These are phyloP conservation scores for Hygrophila difformis DNA, from an alignment of 257 asterid genomes.

Conservation along the genomic window DNA sequence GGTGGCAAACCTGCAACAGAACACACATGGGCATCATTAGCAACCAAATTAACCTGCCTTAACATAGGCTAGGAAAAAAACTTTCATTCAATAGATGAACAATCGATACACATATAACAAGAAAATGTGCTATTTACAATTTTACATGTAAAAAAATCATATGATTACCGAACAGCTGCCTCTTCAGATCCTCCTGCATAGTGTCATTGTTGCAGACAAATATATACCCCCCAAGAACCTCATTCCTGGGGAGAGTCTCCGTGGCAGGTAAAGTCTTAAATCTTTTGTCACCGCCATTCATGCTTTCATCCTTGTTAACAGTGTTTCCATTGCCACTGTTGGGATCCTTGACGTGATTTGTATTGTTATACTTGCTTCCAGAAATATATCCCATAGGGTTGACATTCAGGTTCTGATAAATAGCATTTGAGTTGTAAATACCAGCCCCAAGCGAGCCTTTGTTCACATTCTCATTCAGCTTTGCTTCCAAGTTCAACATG, in stretches of 20 bases:
- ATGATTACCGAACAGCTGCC: constrained; percentile 76
- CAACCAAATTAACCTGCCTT: too few relatives aligned
- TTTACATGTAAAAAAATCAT: neutral
- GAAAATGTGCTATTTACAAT: neutral
- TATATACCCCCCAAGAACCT: constrained; percentile 91
- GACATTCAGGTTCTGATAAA: constrained; percentile 49
- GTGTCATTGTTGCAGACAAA: constrained; percentile 97
- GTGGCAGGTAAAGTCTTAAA: constrained; percentile 93
- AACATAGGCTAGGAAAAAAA: too few relatives aligned
- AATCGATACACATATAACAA: too few relatives aligned
- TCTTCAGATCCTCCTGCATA: constrained; percentile 91
- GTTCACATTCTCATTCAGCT: constrained; percentile 42
- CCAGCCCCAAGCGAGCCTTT: constrained; percentile 40
- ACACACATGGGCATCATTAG: neutral
- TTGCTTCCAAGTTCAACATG: constrained; percentile 65
- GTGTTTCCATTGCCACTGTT: constrained; percentile 19
- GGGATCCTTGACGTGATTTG: constrained; percentile 43
- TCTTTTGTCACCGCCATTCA: constrained; percentile 63
- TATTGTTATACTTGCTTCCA: constrained; percentile 41
- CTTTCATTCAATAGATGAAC: too few relatives aligned
- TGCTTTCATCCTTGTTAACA: constrained; percentile 37
- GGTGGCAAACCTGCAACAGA: constrained; percentile 76
- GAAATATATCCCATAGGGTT: constrained; percentile 34
- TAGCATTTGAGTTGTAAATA: constrained; percentile 44
- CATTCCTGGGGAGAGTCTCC: constrained; percentile 88